Base-by-base conservation (phyloP, 768 basidiomycete genomes). In the Baorangia bicolor region DNA sequence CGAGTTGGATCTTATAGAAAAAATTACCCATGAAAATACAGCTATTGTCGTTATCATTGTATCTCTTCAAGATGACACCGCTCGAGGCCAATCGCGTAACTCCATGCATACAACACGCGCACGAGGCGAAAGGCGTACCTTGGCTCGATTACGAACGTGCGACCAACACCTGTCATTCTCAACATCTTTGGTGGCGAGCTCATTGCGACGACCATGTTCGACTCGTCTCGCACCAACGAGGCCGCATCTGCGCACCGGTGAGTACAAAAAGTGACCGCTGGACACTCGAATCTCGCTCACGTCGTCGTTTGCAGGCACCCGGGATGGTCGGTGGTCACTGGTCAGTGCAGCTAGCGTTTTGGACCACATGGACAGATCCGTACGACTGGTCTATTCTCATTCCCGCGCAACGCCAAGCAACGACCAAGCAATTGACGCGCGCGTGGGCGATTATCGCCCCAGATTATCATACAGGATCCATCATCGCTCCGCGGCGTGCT, bases 1-100 rank as follows among this genome's bases (percentile, higher is more conserved):
- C n/a, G 34, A 13, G 9, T 25, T 14, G 27, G 44, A 30, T 58
- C 57, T 58, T 58, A 58, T 58, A 58, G 27, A 8, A 37, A 38
- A 30, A 5, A 34, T 9, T n/a, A 31, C 25, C 42, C 25, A 25
- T 20, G 43, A 50, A 30, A 18, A 25, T 27, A 0, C 18, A 39
- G 20, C 9, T 45, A 30, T 11, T 45, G 12, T 28, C 28, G 28
- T 45, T 51, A 31, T 53, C 52, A 53, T 35, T 51, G 52, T 52
- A 21, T 33, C 50, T 27, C 13, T 30, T 33, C 44, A 21, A 34
- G 7, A 3, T 5, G 49, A 27, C 25, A 39, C 43, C 40, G 14
- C 18, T 27, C 51, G 33, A 53, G 28, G 38, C 52, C 52, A 53
- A 53, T 53, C 51, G 33, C 49, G 23, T 23, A 37, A 51, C 49